phyloP scores from a whole-genome alignment of 1,139 yeast species.

The Protomyces macrosporus region DNA sequence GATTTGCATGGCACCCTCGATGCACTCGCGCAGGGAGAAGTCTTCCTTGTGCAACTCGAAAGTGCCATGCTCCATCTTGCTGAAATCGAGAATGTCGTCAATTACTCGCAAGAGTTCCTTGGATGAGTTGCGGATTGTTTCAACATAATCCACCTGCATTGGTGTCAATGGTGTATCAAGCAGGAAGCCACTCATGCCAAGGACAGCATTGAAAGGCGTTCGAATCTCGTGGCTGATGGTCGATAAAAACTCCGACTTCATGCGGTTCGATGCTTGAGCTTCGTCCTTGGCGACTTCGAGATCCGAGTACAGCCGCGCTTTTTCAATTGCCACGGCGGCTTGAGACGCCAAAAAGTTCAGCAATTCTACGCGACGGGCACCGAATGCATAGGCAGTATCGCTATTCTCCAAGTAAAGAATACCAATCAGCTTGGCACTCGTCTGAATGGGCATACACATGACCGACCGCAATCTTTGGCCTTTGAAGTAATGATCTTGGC shows the following conservation, averaged over 20 bases:
- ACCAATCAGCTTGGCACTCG: conserved; percentile 29
- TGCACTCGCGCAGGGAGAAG: conserved; percentile 44
- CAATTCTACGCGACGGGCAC: conserved; percentile 28
- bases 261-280: conserved; percentile 25
- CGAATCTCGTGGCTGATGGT: conserved; percentile 88
- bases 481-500: conserved; percentile 26
- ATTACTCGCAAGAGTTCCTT: conserved; percentile 70
- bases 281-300: conserved; percentile 37
- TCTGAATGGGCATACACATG: conserved; percentile 32
- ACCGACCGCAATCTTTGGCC: conserved; percentile 28
- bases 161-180: conserved; percentile 71
- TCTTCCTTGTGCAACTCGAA: conserved; percentile 63
- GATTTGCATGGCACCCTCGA: conserved; percentile 26
- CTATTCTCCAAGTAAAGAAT: conserved; percentile 32
- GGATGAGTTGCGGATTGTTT: conserved; percentile 71
- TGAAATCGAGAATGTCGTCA: conserved; percentile 73
- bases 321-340: conserved; percentile 32
- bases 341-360: conserved; percentile 31
- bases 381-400: conserved; percentile 29
- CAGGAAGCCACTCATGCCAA: conserved; percentile 89
- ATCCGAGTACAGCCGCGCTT: conserved; percentile 36
- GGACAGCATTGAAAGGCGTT: conserved; percentile 85
- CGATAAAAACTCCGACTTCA: conserved; percentile 85
- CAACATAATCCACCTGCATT: conserved; percentile 73
- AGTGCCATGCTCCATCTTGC: conserved; percentile 77